phyloP scores from a whole-genome alignment of 805 yeast species.

The Peterozyma xylosa region DNA sequence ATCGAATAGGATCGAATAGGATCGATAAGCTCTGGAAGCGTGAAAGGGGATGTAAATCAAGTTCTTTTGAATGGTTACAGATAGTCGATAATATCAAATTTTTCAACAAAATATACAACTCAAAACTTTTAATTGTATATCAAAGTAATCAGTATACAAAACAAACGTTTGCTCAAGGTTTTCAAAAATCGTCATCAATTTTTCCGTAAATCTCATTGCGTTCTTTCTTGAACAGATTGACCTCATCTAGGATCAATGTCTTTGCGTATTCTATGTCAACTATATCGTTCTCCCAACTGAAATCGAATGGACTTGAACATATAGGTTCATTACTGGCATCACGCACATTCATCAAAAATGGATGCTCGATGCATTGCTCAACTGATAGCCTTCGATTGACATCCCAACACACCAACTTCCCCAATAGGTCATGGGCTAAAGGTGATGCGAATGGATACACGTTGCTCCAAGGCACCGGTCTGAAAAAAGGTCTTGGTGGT shows the following conservation, averaged over 20 bases:
- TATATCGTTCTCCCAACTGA: conserved; percentile 50
- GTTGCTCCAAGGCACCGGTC: conserved; percentile 36
- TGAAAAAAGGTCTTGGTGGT: conserved; percentile 34
- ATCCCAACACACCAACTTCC: conserved; percentile 57
- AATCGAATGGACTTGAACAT: conserved; percentile 48
- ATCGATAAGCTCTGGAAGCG: too few species aligned
- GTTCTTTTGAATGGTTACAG: too few species aligned
- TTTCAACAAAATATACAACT: too few species aligned
- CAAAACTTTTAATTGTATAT: too few species aligned
- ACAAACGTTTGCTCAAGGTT: too few species aligned
- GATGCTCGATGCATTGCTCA: conserved; percentile 48
- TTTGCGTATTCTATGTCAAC: conserved; percentile 37
- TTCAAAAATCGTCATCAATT: too few species aligned
- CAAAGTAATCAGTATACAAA: too few species aligned
- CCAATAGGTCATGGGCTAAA: conserved; percentile 45
- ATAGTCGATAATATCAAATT: too few species aligned
- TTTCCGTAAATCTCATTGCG: not conserved
- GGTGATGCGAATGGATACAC: conserved; percentile 58
- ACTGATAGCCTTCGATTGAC: conserved; percentile 46
- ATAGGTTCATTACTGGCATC: conserved; percentile 47
- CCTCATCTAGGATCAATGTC: conserved; percentile 43
- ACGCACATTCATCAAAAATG: conserved; percentile 47
- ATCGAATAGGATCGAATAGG: too few species aligned
- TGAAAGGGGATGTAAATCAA: too few species aligned
- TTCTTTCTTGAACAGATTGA: conserved; percentile 35